These are phyloP conservation scores for Linderina pennispora DNA, from an alignment of 192 early-diverging fungal species.

Conservation along the genomic window DNA sequence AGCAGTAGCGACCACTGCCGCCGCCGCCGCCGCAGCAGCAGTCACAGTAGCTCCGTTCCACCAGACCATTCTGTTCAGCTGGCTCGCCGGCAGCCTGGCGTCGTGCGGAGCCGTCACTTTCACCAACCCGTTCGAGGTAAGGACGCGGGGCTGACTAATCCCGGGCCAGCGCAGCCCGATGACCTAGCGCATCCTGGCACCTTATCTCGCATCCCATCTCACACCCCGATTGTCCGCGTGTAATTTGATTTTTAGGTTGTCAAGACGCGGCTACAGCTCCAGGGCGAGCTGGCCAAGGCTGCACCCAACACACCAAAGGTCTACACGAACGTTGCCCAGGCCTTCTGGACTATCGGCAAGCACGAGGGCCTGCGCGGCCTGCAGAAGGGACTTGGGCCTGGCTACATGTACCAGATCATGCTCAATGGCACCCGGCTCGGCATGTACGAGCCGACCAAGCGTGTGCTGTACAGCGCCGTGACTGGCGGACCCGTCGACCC, in stretches of 20 bases:
- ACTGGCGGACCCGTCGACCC: slow-evolving; percentile 33
- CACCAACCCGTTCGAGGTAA: slow-evolving; percentile 92
- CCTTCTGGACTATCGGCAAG: slow-evolving; percentile 67
- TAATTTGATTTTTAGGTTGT: no score
- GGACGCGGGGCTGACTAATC: no score
- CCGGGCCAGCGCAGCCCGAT: no score
- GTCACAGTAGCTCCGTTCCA: background rate
- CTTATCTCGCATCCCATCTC: no score
- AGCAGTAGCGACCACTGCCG: background rate
- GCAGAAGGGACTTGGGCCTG: slow-evolving; percentile 81
- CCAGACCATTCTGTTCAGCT: slow-evolving; percentile 36
- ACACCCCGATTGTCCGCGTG: no score
- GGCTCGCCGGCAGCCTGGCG: slow-evolving; percentile 75
- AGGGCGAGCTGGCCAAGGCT: slow-evolving; percentile 70
- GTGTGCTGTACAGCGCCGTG: slow-evolving; percentile 43
- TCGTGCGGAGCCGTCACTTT: slow-evolving; percentile 91
- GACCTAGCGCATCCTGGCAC: no score
- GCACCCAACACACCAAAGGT: slow-evolving; percentile 40
- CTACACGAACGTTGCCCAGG: slow-evolving; percentile 74
- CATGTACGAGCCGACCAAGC: slow-evolving; percentile 81
- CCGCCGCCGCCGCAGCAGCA: slow-evolving; percentile 3
- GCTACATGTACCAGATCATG: slow-evolving; percentile 87
- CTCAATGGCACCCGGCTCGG: slow-evolving; percentile 93
- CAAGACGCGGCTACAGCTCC: slow-evolving; percentile 91
- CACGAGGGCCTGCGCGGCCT: slow-evolving; percentile 82